Evolutionary conservation across 1,284 basidiomycete genomes (phyloP), one percentile per base, ranked within the genome.

Genomic region (Melampsora larici-populina): DNA sequence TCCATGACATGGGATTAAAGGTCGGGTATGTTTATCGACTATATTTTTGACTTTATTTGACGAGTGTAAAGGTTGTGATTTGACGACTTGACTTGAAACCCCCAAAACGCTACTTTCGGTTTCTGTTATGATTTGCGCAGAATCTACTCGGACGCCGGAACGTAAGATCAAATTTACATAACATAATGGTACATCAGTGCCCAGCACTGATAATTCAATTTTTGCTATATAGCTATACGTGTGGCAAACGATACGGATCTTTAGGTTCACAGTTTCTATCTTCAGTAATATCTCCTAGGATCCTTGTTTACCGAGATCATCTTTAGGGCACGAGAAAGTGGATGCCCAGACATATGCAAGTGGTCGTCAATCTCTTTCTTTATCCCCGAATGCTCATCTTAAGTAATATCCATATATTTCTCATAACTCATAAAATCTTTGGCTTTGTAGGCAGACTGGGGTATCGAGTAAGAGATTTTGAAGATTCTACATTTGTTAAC

Each of bases 141-240:
- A 0, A 86, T 88, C 26, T 88, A 88, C 80, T 86, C 86, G 65
- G 83, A 83, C 76, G 87, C 86, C 1, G 87, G 87, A 79, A 84
- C 82, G 83, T 70, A 64, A 63, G 60, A 17, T 40, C 31, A 43
- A 7, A 33, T 31, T 29, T 21, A 31, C 24, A 31, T 48, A n/a
- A 9, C 15, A 65, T 62, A n/a, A 43, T n/a, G 15, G 8, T 17
- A 51, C n/a, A 43, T 63, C 66, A 21, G 29, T 26, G 4, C 33
- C 26, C 5, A 31, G 21, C 43, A 5, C 29, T 46, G 1, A 33
- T 7, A 0, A 21, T 29, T 43, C 11, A 51, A 9, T 40, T 11
- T 33, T 40, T 31, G 5, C 18, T 33, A 31, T 29, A 11, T 29
- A 75, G 73, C 2, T 83, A 83, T 51, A 87, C 87, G 0, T 87